These are phyloP conservation scores for Cnidoscolus chayamansa DNA, from an alignment of 441 rosid genomes.

Conservation along the genomic window DNA sequence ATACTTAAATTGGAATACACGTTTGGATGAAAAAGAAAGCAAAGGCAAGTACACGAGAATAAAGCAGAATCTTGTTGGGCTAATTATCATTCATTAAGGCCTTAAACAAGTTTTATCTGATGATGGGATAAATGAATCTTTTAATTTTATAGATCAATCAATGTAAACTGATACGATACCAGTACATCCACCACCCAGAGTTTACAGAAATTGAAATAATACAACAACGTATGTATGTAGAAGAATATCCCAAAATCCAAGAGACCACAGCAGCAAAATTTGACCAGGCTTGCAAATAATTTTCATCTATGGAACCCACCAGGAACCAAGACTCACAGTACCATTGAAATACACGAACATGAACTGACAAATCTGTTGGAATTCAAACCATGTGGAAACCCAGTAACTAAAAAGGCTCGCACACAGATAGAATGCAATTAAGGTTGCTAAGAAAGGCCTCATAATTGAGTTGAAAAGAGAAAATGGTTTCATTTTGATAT, in stretches of 20 bases:
- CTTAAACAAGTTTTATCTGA: neutral
- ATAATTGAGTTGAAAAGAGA: neutral
- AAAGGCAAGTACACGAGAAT: conserved; percentile 2
- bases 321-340: neutral
- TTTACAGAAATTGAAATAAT: no score
- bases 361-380: neutral
- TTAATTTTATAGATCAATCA: neutral
- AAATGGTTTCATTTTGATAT: neutral
- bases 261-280: neutral
- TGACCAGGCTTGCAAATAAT: conserved; percentile 7
- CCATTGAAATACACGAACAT: neutral
- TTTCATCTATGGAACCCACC: neutral
- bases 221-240: no score
- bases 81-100: neutral
- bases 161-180: conserved; percentile 2
- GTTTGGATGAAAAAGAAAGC: no score
- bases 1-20: no score
- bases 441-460: neutral
- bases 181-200: neutral
- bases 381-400: conserved; percentile 1
- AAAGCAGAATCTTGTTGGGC: conserved; percentile 3
- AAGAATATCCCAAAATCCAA: no score
- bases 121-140: conserved; percentile 2
- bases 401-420: neutral
- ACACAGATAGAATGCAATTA: neutral